Evolutionary conservation across 805 yeast genomes (phyloP), one percentile per base, ranked within the genome.

Genomic region (Candida methanosorbosa): DNA sequence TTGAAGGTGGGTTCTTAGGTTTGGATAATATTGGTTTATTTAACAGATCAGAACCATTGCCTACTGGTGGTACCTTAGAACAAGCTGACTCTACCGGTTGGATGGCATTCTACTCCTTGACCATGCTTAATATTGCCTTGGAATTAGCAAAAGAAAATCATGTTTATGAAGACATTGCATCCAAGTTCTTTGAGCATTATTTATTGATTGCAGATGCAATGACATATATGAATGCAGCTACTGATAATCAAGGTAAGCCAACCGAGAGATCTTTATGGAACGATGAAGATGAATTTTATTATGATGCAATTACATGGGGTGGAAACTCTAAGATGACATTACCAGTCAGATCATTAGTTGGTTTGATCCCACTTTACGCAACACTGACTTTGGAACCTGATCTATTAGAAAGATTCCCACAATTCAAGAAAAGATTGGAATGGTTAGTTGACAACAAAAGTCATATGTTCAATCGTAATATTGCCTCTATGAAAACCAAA

Each of bases 81-180:
- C 97, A 87, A 59, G 95, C 96, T 0, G 97, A 87, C 59, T 82
- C 94, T 13, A 88, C 97, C 9, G 96, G 96, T 20, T 87, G 97
- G 97, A 84, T 87, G 92, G 96, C 95, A 0, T 87, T 90, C 63
- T 87, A 81, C 62, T 74, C 82, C 21, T 66, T 88, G 49, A 88
- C 82, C 53, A 86, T 87, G 96, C 71, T 88, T 59, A 87, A 85
- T 57, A 88, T 88, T 53, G 88, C 96, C 0, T 68, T 87, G 42
- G 96, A 88, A 57, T 70, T 87, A 48, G 90, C 96, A 16, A 85
- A 82, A 54, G 75, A 79, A 32, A 77, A 85, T 43, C 78, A 83
- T 0, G 92, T 83, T 15, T 88, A 88, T 60, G 95, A 87, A 60
- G 92, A 86, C 56, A 83, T 86, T 57, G 96, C 96, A 3, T 81